phyloP scores from a whole-genome alignment of 2,329 filamentous ascomycete genomes.

The Chaetothyriales sp. region DNA sequence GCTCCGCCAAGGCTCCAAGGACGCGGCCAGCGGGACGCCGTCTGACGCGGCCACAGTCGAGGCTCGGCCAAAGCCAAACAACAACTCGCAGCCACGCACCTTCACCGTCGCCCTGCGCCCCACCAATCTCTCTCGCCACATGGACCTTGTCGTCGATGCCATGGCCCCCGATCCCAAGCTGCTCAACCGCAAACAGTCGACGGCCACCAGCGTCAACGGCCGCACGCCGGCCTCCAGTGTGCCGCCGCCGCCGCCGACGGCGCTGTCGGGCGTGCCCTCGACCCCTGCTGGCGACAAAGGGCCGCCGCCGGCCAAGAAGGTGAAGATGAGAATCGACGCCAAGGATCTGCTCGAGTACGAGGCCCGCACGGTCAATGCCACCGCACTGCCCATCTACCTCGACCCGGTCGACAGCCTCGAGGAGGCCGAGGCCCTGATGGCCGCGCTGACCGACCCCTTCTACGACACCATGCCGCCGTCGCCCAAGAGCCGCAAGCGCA shows the following conservation, averaged over 20 bases:
- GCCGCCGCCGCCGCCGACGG: constrained; percentile 62
- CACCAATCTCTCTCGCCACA: constrained; percentile 59
- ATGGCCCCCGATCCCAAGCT: constrained; percentile 50
- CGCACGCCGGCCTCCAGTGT: constrained; percentile 31
- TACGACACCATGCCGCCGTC: constrained; percentile 64
- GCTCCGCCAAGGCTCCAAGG: constrained; percentile 12
- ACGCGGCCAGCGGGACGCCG: neutral
- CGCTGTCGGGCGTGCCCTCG: constrained; percentile 44
- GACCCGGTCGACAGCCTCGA: constrained; percentile 58
- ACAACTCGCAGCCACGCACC: constrained; percentile 41
- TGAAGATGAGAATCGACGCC: constrained; percentile 67
- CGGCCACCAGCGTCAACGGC: constrained; percentile 29
- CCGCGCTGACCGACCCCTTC: constrained; percentile 59
- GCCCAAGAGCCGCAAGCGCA: constrained; percentile 83
- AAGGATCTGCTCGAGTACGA: constrained; percentile 63
- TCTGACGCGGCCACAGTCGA: constrained; percentile 13
- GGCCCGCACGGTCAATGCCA: constrained; percentile 58
- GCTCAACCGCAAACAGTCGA: constrained; percentile 34
- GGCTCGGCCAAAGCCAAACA: constrained; percentile 6
- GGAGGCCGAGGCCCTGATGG: constrained; percentile 58
- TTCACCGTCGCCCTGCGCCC: constrained; percentile 74
- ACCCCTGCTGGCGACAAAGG: constrained; percentile 45
- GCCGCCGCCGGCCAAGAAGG: constrained; percentile 46
- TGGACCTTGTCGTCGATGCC: constrained; percentile 63
- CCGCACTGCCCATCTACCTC: constrained; percentile 60